phyloP scores from a whole-genome alignment of 2,329 filamentous ascomycete genomes.

The Beauveria sp. region DNA sequence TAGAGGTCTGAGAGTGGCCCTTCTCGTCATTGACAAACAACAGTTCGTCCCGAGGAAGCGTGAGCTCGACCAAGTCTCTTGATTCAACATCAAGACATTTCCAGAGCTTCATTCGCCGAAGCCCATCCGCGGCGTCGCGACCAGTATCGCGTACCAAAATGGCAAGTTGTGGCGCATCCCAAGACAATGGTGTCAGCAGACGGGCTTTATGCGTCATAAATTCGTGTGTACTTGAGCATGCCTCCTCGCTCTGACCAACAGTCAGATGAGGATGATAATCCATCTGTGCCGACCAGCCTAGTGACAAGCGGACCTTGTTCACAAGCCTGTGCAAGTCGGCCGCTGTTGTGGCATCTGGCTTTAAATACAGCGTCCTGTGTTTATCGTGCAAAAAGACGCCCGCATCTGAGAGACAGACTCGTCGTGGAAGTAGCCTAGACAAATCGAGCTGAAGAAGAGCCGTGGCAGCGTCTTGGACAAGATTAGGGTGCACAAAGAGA shows the following conservation, averaged over 20 bases:
- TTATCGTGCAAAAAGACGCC: constrained; percentile 42
- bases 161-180: constrained; percentile 39
- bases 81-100: constrained; percentile 34
- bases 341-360: constrained; percentile 14
- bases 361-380: constrained; percentile 42
- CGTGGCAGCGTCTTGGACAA: constrained; percentile 35
- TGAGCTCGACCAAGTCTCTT: neutral
- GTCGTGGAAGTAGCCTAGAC: neutral
- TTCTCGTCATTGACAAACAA: neutral
- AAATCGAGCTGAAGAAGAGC: constrained; percentile 16
- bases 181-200: constrained; percentile 39
- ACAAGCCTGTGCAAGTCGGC: constrained; percentile 18
- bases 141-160: constrained; percentile 43
- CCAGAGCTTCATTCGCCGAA: constrained; percentile 50
- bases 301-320: constrained; percentile 24
- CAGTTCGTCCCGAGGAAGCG: neutral
- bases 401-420: constrained; percentile 14
- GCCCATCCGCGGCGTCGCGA: constrained; percentile 20
- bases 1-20: neutral
- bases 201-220: constrained; percentile 45
- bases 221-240: constrained; percentile 35
- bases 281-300: constrained; percentile 23
- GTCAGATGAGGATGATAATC: constrained; percentile 45
- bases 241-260: constrained; percentile 48
- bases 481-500: constrained; percentile 49